Evolutionary conservation across 2,329 filamentous ascomycete genomes (phyloP), one percentile per base, ranked within the genome.

Genomic region (Zopfia rhizophila): DNA sequence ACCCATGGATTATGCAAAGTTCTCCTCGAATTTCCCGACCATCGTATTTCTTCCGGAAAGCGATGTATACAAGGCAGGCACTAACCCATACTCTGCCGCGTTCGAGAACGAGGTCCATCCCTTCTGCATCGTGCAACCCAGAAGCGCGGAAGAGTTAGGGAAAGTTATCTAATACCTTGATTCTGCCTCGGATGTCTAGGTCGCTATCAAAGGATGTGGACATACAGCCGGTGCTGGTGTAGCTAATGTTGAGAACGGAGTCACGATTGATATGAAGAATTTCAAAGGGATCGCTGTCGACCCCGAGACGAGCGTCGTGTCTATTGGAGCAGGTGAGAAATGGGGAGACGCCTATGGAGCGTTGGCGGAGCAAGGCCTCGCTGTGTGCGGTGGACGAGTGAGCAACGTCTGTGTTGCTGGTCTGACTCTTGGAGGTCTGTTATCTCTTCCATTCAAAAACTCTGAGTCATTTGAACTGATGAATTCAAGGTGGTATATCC

Each of bases 401-500:
- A 43, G 48, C 3, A 32, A 38, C 7, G 61, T 65, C 4, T 63
- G 64, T 2, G 53, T 53, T 16, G 56, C 47, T 7, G 64, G 64
- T 5, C 31, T 68, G 6, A 33, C 59, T 3, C 53, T 51, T 16
- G 64, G 64, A 38, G 60, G 63, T 65, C 54, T 12, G 37, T 37
- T 11, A 35, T 5, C 11, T 28, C 8, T 11, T 32, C 18, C 22
- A 32, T 13, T n/a, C 22, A 13, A 12, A n/a, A 35, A 30, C 10
- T 13, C 4, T n/a, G 12, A 40, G 28, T 29, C 17, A 17, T 7
- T 19, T 13, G 22, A 19, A 10, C 43, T 48, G 25, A 51, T 32
- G 3, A 3, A 14, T 10, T 30, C 11, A 19, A 66, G 69, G 70
- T 13, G 69, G 70, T 1, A 24, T 72, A 3, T 70, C 63, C 4